phyloP scores from a whole-genome alignment of 1,139 yeast genomes.

The Meyerozyma elateridarum region DNA sequence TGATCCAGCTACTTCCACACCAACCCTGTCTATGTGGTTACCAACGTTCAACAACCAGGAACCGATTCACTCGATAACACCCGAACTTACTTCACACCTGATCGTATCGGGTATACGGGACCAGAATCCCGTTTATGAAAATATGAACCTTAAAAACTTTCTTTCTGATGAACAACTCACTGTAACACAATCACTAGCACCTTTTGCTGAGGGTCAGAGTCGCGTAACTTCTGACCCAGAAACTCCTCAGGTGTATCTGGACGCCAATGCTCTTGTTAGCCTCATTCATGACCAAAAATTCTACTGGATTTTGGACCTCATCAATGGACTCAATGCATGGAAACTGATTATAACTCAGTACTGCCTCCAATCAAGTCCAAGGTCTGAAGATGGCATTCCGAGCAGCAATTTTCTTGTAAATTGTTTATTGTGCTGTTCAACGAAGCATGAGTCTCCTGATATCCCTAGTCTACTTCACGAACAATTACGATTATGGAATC shows the following conservation, averaged over 20 bases:
- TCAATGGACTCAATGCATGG: conserved; percentile 39
- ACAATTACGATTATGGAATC: conserved; percentile 26
- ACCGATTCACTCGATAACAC: too few species aligned
- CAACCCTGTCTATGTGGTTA: neutral
- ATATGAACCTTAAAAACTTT: neutral
- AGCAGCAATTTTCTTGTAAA: conserved; percentile 23
- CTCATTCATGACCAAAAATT: conserved; percentile 30
- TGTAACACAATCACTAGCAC: conserved; percentile 2
- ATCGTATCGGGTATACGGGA: conserved; percentile 1
- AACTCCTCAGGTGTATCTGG: conserved; percentile 7
- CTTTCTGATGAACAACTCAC: conserved; percentile 1
- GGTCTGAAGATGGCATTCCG: conserved; percentile 6
- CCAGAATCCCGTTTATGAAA: neutral
- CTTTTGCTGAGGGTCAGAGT: neutral
- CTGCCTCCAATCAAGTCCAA: conserved; percentile 19
- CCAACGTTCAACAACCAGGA: too few species aligned
- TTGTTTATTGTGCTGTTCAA: conserved; percentile 30
- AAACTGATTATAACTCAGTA: conserved; percentile 33
- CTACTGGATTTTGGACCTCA: conserved; percentile 38
- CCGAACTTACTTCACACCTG: conserved; percentile 1
- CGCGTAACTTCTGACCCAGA: neutral
- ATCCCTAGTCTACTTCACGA: conserved; percentile 16
- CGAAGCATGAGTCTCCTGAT: conserved; percentile 11
- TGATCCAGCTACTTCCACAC: neutral
- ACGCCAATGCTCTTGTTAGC: conserved; percentile 17